These are phyloP conservation scores for Raphanus raphanistrum DNA, from an alignment of 345 rosid genomes.

Conservation along the genomic window DNA sequence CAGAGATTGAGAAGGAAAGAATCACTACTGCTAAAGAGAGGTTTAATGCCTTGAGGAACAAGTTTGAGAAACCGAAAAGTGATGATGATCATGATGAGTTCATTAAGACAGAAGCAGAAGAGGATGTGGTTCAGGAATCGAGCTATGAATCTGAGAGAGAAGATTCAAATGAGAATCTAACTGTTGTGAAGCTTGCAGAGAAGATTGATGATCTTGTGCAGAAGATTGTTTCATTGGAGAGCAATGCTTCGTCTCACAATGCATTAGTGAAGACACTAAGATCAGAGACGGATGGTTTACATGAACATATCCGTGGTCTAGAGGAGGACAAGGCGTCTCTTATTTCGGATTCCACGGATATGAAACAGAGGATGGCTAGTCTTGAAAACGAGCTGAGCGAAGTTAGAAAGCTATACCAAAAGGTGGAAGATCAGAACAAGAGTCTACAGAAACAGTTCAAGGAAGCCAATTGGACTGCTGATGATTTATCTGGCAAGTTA, in stretches of 20 bases:
- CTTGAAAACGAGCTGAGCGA: conserved; percentile 61
- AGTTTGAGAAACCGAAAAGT: conserved; percentile 27
- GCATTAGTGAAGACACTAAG: conserved; percentile 58
- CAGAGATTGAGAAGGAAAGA: conserved; percentile 48
- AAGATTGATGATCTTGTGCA: conserved; percentile 79
- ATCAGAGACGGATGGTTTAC: conserved; percentile 61
- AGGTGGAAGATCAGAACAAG: conserved; percentile 48
- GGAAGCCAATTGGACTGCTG: conserved; percentile 48
- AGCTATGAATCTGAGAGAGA: conserved; percentile 43
- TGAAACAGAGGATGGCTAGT: conserved; percentile 47
- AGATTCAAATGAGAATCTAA: conserved; percentile 36
- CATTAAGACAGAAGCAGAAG: conserved; percentile 8
- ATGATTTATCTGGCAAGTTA: conserved; percentile 56
- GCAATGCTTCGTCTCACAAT: conserved; percentile 56
- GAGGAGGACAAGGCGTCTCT: conserved; percentile 64
- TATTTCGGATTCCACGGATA: conserved; percentile 41
- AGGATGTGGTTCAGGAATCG: conserved; percentile 12
- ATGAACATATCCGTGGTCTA: conserved; percentile 48
- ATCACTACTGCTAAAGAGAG: conserved; percentile 49
- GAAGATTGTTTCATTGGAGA: conserved; percentile 62
- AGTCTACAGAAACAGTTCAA: conserved; percentile 51
- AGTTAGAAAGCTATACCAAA: conserved; percentile 53
- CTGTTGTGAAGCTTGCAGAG: conserved; percentile 59
- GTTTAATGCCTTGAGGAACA: conserved; percentile 45
- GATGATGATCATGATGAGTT: conserved; percentile 30